A percentile compares a stretch with the other conserved stretches of the same genome.
Conservation (phyloP, 148 eudicot genomes). For the Nepenthes mirabilis region DNA sequence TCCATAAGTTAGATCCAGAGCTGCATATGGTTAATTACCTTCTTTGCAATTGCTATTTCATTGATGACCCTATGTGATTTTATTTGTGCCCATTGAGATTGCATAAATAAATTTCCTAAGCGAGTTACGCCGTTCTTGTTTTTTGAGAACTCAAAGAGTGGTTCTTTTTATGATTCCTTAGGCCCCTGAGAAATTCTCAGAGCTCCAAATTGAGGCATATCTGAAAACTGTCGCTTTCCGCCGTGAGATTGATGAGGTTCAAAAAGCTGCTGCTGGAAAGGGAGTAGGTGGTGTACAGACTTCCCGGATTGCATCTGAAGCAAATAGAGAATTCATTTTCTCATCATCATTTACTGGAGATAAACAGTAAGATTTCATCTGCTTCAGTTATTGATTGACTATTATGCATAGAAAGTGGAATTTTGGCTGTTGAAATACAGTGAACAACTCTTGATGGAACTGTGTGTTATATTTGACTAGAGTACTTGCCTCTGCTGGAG, state of each 20-base stretch:
- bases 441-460: conserved; percentile 2
- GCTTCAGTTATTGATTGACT: neutral
- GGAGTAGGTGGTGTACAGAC: conserved; percentile 91
- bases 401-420: neutral
- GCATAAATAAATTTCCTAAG: too few species aligned
- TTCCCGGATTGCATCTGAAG: conserved; percentile 95
- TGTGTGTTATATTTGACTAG: conserved; percentile 19
- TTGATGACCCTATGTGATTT: too few species aligned
- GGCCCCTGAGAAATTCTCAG: conserved; percentile 91
- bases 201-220: conserved; percentile 90
- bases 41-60: too few species aligned
- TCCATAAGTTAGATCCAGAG: too few species aligned
- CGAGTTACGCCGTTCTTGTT: too few species aligned
- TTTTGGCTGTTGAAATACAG: neutral
- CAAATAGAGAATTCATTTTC: conserved; percentile 80
- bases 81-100: too few species aligned
- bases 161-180: conserved; percentile 13
- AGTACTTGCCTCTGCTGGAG: conserved; percentile 57
- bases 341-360: conserved; percentile 91
- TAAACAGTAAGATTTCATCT: conserved; percentile 49
- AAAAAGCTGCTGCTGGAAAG: conserved; percentile 76
- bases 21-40: too few species aligned
- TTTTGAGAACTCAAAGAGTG: neutral
- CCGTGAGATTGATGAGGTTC: conserved; percentile 90
- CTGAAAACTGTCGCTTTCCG: conserved; percentile 98